Percentiles rank a stretch among this genome's conserved stretches.
phyloP scores from a whole-genome alignment of 352 stramenopile genomes.

The Phytopythium cucurbitacearum region DNA sequence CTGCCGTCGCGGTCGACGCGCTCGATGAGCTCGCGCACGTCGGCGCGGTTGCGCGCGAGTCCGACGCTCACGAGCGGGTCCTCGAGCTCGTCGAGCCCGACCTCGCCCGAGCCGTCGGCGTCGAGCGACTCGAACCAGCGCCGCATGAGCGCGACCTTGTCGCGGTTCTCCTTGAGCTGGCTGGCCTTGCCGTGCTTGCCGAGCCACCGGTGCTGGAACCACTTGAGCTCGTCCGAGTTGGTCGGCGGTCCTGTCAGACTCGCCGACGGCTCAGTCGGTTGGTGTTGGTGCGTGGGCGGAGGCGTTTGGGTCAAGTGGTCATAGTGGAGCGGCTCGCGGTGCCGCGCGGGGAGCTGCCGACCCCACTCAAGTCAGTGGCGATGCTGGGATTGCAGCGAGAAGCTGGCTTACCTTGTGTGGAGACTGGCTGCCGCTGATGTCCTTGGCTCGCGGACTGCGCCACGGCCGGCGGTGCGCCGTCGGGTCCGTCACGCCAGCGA shows the following conservation, averaged over 20 bases:
- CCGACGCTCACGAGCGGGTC: constrained; percentile 87
- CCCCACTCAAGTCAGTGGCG: not conserved
- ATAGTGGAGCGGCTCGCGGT: constrained; percentile 24
- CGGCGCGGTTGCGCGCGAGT: constrained; percentile 61
- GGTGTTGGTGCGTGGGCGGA: not conserved
- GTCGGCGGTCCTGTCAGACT: constrained; percentile 6
- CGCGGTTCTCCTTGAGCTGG: constrained; percentile 57
- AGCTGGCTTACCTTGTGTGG: constrained; percentile 25
- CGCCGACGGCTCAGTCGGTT: not conserved
- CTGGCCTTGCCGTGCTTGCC: constrained; percentile 70
- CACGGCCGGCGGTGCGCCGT: constrained; percentile 51
- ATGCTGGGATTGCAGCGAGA: not conserved
- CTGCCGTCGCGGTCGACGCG: constrained; percentile 60
- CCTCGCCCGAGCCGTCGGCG: constrained; percentile 69
- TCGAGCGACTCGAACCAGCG: constrained; percentile 90
- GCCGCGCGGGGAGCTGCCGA: constrained; percentile 39
- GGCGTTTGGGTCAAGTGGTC: constrained; percentile 14
- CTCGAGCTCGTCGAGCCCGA: constrained; percentile 80
- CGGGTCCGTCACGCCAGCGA: constrained; percentile 47
- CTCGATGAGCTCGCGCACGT: constrained; percentile 73
- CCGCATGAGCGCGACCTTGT: constrained; percentile 64
- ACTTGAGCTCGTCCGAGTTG: constrained; percentile 66
- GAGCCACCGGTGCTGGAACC: constrained; percentile 75
- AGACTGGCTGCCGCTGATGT: constrained; percentile 11
- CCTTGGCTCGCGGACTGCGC: constrained; percentile 32